Percentiles rank a stretch among this genome's conserved stretches.
These are phyloP conservation scores for Daldinia decipiens DNA, from an alignment of 495 filamentous ascomycete genomes.

Conservation along the genomic window DNA sequence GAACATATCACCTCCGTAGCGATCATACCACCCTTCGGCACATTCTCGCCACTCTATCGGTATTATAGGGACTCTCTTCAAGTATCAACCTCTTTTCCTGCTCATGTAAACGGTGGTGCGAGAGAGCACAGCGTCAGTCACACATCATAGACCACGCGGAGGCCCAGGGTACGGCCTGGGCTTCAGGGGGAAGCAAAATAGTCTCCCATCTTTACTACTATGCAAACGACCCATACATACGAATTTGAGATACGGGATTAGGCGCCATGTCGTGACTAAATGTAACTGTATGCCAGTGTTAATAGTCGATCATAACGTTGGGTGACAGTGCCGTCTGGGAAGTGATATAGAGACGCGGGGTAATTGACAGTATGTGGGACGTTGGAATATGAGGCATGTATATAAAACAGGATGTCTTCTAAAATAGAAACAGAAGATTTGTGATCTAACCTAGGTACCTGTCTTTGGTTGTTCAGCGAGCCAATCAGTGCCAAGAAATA, in stretches of 20 bases:
- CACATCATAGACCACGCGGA: slow-evolving; percentile 11
- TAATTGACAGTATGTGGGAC: slow-evolving; percentile 20
- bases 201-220: slow-evolving; percentile 5
- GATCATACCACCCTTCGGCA: slow-evolving; percentile 43
- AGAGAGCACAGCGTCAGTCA: slow-evolving; percentile 31
- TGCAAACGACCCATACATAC: slow-evolving; percentile 5
- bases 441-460: slow-evolving; percentile 14
- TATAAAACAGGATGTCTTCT: slow-evolving; percentile 23
- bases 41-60: slow-evolving; percentile 44
- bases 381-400: slow-evolving; percentile 29
- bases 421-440: slow-evolving; percentile 34
- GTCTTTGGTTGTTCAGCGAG: background rate
- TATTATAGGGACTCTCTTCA: slow-evolving; percentile 20
- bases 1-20: slow-evolving; percentile 30
- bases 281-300: slow-evolving; percentile 32
- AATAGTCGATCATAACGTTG: slow-evolving; percentile 27
- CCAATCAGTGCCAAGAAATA: slow-evolving; percentile 29
- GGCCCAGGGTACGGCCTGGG: slow-evolving; percentile 3
- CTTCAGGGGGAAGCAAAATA: slow-evolving; percentile 11
- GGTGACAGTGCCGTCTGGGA: slow-evolving; percentile 29
- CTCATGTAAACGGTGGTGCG: slow-evolving; percentile 5
- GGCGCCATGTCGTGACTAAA: slow-evolving; percentile 36
- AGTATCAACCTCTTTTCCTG: slow-evolving; percentile 1
- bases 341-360: slow-evolving; percentile 37
- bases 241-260: slow-evolving; percentile 30